Conservation (phyloP, 1,139 yeast genomes). For the Nakaseomyces sp. region DNA sequence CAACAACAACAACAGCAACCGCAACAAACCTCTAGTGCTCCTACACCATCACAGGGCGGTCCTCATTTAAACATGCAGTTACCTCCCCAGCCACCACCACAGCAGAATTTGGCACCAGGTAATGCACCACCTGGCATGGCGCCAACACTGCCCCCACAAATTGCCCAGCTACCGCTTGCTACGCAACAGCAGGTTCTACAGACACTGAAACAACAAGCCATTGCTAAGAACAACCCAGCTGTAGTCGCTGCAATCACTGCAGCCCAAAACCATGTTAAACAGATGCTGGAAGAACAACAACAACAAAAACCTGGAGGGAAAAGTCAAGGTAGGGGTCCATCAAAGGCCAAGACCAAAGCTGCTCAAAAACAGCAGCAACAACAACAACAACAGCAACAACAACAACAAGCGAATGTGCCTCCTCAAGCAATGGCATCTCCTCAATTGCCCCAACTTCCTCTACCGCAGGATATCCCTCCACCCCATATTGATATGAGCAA, state of each 20-base stretch:
- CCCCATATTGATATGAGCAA: conserved; percentile 15
- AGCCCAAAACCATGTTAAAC: conserved; percentile 32
- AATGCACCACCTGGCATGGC: conserved; percentile 12
- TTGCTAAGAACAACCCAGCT: conserved; percentile 27
- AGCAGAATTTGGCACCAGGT: background rate
- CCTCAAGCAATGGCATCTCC: conserved; percentile 7
- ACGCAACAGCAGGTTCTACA: conserved; percentile 28
- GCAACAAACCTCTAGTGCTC: background rate
- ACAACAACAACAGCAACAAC: too few species aligned
- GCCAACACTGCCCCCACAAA: conserved; percentile 29
- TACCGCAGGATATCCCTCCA: conserved; percentile 2
- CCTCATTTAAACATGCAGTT: background rate
- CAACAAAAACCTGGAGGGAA: conserved; percentile 25
- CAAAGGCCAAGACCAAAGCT: conserved; percentile 1
- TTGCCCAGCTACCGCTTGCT: conserved; percentile 29
- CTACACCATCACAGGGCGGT: background rate
- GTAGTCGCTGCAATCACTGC: conserved; percentile 35
- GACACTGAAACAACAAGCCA: conserved; percentile 28
- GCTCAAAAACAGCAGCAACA: too few species aligned
- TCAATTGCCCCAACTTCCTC: conserved; percentile 19
- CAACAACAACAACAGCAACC: background rate
- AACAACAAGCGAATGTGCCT: conserved; percentile 9
- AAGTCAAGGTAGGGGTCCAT: conserved; percentile 9
- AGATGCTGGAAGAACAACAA: conserved; percentile 26
- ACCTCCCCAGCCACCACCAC: too few species aligned